These are phyloP conservation scores for Nannizzia gypsea DNA, from an alignment of 2,329 filamentous ascomycete species.

Conservation along the genomic window DNA sequence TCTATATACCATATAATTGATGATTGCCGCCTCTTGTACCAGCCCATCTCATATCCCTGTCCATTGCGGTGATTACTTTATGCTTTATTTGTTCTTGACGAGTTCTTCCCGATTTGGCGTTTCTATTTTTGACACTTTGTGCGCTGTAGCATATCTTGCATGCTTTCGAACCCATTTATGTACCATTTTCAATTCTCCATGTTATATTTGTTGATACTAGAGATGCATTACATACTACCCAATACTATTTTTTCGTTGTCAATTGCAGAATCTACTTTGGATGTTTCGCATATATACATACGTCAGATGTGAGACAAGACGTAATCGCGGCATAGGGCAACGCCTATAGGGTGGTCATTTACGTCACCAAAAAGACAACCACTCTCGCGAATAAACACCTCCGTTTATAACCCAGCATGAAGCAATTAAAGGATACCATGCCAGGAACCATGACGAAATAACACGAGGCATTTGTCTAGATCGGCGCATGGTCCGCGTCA, in stretches of 20 bases:
- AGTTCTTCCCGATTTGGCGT: background rate
- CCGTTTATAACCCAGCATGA: background rate
- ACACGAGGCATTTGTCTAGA: background rate
- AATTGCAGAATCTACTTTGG: background rate
- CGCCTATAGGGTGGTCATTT: background rate
- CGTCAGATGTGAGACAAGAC: background rate
- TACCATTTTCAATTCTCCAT: background rate
- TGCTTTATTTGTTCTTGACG: background rate
- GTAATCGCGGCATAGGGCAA: no score
- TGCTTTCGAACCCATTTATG: background rate
- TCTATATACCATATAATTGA: slow-evolving; percentile 5
- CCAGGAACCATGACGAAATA: background rate
- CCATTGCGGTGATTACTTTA: background rate
- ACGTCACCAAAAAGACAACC: background rate
- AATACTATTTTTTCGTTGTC: background rate
- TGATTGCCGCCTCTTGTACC: background rate
- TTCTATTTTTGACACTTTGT: background rate
- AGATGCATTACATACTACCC: background rate
- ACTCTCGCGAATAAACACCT: background rate
- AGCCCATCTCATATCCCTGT: background rate
- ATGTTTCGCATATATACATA: background rate
- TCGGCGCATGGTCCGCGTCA: background rate
- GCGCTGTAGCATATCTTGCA: background rate
- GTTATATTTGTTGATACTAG: background rate
- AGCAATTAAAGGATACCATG: background rate